Evolutionary conservation across 73 alveolate genomes (phyloP).

Genomic region (Urostyla sp.): DNA sequence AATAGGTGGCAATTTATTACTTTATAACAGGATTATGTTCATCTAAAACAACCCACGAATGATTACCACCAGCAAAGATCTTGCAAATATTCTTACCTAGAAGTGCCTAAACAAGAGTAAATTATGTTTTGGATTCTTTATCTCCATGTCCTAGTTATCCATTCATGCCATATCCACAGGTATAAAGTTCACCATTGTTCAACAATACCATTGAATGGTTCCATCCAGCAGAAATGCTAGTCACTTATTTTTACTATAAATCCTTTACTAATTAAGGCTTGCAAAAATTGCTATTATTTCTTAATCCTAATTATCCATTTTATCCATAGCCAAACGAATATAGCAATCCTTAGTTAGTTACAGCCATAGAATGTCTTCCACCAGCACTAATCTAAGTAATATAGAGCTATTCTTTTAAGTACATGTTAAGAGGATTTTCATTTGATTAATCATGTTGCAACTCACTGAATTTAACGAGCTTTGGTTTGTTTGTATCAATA

Average conservation of each 20-base stretch:
- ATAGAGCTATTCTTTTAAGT: constrained; percentile 53
- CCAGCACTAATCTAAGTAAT: constrained; percentile 89
- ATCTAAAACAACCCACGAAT: constrained; percentile 96
- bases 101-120: constrained; percentile 80
- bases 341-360: constrained; percentile 89
- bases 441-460: constrained; percentile 49
- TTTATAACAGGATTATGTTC: constrained; percentile 86
- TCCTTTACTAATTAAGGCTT: constrained; percentile 90
- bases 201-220: constrained; percentile 94
- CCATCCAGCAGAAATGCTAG: constrained; percentile 96
- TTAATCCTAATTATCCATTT: constrained; percentile 95
- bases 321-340: constrained; percentile 96
- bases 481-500: constrained; percentile 74
- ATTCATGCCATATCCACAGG: constrained; percentile 91
- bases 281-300: constrained; percentile 85
- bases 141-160: constrained; percentile 92
- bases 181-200: constrained; percentile 87
- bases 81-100: constrained; percentile 84
- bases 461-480: constrained; percentile 68
- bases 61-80: constrained; percentile 97
- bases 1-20: constrained; percentile 28
- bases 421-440: constrained; percentile 30
- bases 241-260: constrained; percentile 72
- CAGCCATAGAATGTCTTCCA: constrained; percentile 94
- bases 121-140: constrained; percentile 82